Evolutionary conservation across 2,329 filamentous ascomycete genomes (phyloP).

Genomic region (Chrysosporium queenslandicum): DNA sequence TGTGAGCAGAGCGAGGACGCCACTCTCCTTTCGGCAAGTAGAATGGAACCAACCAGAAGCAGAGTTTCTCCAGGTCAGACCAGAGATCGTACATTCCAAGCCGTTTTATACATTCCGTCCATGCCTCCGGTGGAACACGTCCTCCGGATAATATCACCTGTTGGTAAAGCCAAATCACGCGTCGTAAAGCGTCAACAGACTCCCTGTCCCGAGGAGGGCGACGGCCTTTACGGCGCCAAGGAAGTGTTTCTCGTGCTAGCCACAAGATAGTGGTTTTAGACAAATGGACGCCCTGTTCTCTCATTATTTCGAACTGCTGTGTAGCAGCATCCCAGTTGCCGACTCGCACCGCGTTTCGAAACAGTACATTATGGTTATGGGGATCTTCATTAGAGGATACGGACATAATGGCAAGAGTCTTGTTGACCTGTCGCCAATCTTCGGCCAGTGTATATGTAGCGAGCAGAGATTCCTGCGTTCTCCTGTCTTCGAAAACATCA

Average conservation of each 20-base stretch:
- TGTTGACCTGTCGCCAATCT: slow-evolving; percentile 45
- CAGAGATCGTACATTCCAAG: slow-evolving; percentile 49
- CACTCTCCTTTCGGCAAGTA: slow-evolving; percentile 25
- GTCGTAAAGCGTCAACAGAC: slow-evolving; percentile 30
- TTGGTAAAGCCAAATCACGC: slow-evolving; percentile 42
- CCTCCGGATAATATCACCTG: slow-evolving; percentile 39
- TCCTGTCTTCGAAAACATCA: slow-evolving; percentile 49
- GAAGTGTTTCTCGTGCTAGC: slow-evolving; percentile 32
- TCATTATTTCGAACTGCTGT: slow-evolving; percentile 42
- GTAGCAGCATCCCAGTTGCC: slow-evolving; percentile 25
- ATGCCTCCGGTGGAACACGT: slow-evolving; percentile 37
- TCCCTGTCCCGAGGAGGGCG: slow-evolving; percentile 21
- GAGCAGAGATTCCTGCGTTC: slow-evolving; percentile 47
- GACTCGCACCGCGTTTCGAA: slow-evolving; percentile 31
- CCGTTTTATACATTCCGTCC: slow-evolving; percentile 51
- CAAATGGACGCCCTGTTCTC: slow-evolving; percentile 34
- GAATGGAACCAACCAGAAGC: slow-evolving; percentile 42
- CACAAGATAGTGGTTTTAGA: slow-evolving; percentile 36
- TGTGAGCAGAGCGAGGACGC: neutral
- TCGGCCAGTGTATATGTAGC: slow-evolving; percentile 41
- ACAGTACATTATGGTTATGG: slow-evolving; percentile 31
- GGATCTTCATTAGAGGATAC: slow-evolving; percentile 26
- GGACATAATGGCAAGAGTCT: slow-evolving; percentile 47
- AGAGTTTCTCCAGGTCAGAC: slow-evolving; percentile 43
- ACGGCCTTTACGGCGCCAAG: slow-evolving; percentile 23